A percentile compares a stretch with the other conserved stretches of the same genome.
phyloP scores from a whole-genome alignment of 192 early-diverging fungal species.

The Coemansia furcata region DNA sequence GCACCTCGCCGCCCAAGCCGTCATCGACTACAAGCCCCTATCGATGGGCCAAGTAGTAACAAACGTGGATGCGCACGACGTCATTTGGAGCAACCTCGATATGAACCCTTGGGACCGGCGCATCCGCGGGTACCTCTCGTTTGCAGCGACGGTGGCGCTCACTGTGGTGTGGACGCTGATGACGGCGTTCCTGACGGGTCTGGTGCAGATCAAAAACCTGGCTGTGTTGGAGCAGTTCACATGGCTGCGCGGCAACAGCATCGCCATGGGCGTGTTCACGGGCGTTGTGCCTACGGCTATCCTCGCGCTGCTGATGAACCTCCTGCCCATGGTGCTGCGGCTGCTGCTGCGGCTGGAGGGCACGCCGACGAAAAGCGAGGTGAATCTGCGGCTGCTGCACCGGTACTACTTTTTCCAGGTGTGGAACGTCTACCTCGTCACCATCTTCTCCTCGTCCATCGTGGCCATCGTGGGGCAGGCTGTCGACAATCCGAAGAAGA shows the following conservation, averaged over 20 bases:
- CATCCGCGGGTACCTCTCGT: slow-evolving; percentile 56
- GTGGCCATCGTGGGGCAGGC: slow-evolving; percentile 15
- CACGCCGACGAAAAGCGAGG: slow-evolving; percentile 57
- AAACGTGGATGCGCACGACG: slow-evolving; percentile 70
- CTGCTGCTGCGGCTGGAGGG: slow-evolving; percentile 66
- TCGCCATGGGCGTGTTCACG: slow-evolving; percentile 58
- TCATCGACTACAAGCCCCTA: slow-evolving; percentile 64
- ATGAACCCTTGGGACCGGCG: slow-evolving; percentile 57
- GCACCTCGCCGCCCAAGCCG: slow-evolving; percentile 74
- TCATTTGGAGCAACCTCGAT: slow-evolving; percentile 86
- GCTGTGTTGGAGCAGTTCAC: slow-evolving; percentile 39
- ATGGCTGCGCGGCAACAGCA: slow-evolving; percentile 27
- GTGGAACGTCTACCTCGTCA: slow-evolving; percentile 78
- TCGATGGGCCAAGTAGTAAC: slow-evolving; percentile 65
- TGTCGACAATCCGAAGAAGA: slow-evolving; percentile 18
- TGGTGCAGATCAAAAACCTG: slow-evolving; percentile 55
- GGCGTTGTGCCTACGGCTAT: slow-evolving; percentile 77
- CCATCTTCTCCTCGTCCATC: slow-evolving; percentile 70
- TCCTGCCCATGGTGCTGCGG: slow-evolving; percentile 72
- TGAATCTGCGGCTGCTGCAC: slow-evolving; percentile 65
- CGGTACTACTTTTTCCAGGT: slow-evolving; percentile 85
- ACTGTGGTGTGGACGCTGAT: slow-evolving; percentile 74
- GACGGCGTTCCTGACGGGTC: slow-evolving; percentile 56
- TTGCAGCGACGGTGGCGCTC: slow-evolving; percentile 57
- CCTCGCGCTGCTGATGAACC: slow-evolving; percentile 68